A percentile compares a stretch with the other conserved stretches of the same genome.
Conservation (phyloP, 169 alveolate species). For the Plasmodium sp. region DNA sequence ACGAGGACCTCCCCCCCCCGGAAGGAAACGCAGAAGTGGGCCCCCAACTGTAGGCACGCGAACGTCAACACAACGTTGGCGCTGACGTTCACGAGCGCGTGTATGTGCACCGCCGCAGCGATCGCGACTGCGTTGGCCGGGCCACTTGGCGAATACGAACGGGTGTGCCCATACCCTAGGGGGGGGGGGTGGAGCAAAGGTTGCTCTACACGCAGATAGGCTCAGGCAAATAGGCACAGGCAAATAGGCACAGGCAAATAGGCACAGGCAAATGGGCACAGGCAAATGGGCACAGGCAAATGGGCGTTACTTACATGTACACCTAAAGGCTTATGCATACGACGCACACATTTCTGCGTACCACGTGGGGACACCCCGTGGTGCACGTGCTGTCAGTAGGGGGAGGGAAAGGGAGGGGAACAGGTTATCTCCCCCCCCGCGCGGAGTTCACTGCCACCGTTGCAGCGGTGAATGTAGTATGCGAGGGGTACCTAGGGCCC, state of each 20-base stretch:
- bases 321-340: not conserved
- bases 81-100: not conserved
- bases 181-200: not conserved
- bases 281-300: not conserved
- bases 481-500: not conserved
- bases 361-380: not conserved
- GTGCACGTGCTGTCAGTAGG: not conserved
- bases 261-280: not conserved
- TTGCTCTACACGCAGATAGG: not conserved
- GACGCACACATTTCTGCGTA: not conserved
- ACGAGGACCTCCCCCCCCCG: not conserved
- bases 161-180: not conserved
- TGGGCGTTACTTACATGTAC: not conserved
- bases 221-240: not conserved
- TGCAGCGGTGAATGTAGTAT: not conserved
- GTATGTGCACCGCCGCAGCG: not conserved
- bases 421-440: not conserved
- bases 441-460: not conserved
- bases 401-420: not conserved
- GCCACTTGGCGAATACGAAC: not conserved
- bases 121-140: not conserved
- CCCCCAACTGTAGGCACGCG: not conserved
- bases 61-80: not conserved
- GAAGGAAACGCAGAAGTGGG: not conserved
- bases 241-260: not conserved